Percentiles rank a stretch among this genome's conserved stretches.
These are phyloP conservation scores for Auricularia sp. DNA, from an alignment of 768 basidiomycete genomes.

Conservation along the genomic window DNA sequence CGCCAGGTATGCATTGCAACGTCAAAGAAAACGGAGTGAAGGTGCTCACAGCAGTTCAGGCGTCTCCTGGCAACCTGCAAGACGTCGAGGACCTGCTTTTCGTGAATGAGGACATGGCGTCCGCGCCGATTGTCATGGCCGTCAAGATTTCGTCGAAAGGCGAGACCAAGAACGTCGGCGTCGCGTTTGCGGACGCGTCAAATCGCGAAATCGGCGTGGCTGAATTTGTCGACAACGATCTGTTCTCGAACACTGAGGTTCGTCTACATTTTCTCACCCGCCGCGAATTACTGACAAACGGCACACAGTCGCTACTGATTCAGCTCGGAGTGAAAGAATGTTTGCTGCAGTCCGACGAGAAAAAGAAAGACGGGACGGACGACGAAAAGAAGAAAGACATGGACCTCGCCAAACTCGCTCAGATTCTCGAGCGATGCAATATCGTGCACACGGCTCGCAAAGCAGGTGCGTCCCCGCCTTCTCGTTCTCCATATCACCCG, in stretches of 20 bases:
- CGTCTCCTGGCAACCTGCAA: constrained; percentile 62
- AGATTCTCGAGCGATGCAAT: constrained; percentile 81
- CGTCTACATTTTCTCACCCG: neutral
- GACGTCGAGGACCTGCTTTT: constrained; percentile 70
- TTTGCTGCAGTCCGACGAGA: constrained; percentile 65
- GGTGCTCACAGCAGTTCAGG: constrained; percentile 32
- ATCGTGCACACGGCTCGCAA: constrained; percentile 87
- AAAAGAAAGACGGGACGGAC: constrained; percentile 77
- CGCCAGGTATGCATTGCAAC: constrained; percentile 50
- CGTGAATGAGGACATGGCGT: constrained; percentile 62
- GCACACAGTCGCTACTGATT: constrained; percentile 74
- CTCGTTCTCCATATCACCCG: neutral
- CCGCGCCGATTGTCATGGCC: constrained; percentile 83
- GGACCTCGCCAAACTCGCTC: constrained; percentile 78
- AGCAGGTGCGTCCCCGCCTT: constrained; percentile 44
- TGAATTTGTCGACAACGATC: constrained; percentile 89
- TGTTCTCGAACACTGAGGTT: constrained; percentile 93
- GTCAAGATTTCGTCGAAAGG: constrained; percentile 60
- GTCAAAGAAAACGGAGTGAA: neutral
- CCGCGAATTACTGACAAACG: neutral
- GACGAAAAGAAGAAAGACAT: constrained; percentile 71
- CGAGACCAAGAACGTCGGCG: constrained; percentile 65
- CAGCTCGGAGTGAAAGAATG: constrained; percentile 98
- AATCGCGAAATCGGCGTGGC: constrained; percentile 76
- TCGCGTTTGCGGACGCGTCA: constrained; percentile 89